A percentile compares a stretch with the other conserved stretches of the same genome.
Conservation (phyloP, 2,329 filamentous ascomycete genomes). For the Colletotrichum higginsianum region DNA sequence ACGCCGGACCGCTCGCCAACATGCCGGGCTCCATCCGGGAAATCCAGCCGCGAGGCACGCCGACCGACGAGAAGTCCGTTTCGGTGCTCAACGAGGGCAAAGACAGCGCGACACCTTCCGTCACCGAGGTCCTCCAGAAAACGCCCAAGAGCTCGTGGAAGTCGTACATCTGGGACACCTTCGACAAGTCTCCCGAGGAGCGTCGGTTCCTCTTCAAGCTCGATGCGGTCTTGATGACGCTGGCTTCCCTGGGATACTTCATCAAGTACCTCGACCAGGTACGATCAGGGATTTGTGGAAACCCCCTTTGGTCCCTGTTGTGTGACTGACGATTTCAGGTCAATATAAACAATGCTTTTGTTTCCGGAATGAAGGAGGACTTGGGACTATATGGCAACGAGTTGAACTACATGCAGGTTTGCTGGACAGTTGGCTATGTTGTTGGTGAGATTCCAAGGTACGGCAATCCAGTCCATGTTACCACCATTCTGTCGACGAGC, state of each 20-base stretch:
- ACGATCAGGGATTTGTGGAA: not conserved
- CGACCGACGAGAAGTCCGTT: constrained; percentile 3
- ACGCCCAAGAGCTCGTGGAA: constrained; percentile 59
- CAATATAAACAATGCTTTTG: constrained; percentile 55
- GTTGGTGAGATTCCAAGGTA: constrained; percentile 47
- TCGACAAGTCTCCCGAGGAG: constrained; percentile 59
- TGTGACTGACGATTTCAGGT: constrained; percentile 40
- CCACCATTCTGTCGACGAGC: not conserved
- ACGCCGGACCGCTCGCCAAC: not conserved
- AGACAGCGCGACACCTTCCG: not conserved
- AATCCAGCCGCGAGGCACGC: not conserved
- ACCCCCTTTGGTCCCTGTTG: no score
- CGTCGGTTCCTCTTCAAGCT: constrained; percentile 59
- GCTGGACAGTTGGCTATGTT: constrained; percentile 46
- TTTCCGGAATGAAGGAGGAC: constrained; percentile 47
- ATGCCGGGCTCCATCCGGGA: constrained; percentile 13
- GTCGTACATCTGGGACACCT: constrained; percentile 64
- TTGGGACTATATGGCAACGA: constrained; percentile 46
- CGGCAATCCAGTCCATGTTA: not conserved
- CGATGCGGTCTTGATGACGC: constrained; percentile 54
- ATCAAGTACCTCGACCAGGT: constrained; percentile 46
- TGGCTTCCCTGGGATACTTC: constrained; percentile 50
- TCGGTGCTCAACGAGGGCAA: constrained; percentile 14
- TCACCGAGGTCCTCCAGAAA: constrained; percentile 44
- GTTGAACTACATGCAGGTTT: constrained; percentile 47